Evolutionary conservation across 2,329 filamentous ascomycete genomes (phyloP).

Genomic region (Teratosphaeria gauchensis): DNA sequence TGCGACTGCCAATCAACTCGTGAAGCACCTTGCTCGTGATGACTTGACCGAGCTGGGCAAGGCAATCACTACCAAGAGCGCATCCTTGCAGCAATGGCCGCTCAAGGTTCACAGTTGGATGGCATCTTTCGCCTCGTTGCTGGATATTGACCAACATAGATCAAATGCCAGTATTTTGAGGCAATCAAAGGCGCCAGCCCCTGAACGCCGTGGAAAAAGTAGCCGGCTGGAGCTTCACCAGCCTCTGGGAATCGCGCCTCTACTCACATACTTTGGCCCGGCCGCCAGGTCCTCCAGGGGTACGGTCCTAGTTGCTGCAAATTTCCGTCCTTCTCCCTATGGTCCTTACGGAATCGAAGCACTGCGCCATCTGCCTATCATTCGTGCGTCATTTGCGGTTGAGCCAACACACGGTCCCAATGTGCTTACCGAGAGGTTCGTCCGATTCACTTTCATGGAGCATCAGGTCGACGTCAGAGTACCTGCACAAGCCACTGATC

Average conservation of each 20-base stretch:
- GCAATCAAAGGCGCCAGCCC: neutral
- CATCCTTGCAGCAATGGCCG: neutral
- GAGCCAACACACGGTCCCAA: neutral
- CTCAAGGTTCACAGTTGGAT: neutral
- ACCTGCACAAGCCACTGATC: conserved; percentile 13
- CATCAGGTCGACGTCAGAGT: conserved; percentile 9
- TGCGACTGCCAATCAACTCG: neutral
- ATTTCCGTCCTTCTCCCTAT: conserved; percentile 11
- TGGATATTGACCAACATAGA: neutral
- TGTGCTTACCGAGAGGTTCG: neutral
- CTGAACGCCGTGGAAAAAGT: neutral
- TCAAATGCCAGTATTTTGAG: neutral
- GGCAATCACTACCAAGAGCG: neutral
- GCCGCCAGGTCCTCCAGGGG: neutral
- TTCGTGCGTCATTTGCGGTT: conserved; percentile 6
- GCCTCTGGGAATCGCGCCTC: conserved; percentile 2
- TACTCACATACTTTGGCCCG: conserved; percentile 13
- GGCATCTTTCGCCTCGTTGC: neutral
- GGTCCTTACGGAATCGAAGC: conserved; percentile 1
- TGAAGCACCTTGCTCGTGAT: neutral
- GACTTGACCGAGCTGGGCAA: neutral
- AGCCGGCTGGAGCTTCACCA: neutral
- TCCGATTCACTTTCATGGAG: neutral
- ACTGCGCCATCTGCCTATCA: conserved; percentile 5
- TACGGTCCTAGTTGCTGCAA: conserved; percentile 3